Evolutionary conservation across 2,329 filamentous ascomycete species (phyloP), one percentile per base, ranked within the genome.

Genomic region (Colletotrichum kahawae): DNA sequence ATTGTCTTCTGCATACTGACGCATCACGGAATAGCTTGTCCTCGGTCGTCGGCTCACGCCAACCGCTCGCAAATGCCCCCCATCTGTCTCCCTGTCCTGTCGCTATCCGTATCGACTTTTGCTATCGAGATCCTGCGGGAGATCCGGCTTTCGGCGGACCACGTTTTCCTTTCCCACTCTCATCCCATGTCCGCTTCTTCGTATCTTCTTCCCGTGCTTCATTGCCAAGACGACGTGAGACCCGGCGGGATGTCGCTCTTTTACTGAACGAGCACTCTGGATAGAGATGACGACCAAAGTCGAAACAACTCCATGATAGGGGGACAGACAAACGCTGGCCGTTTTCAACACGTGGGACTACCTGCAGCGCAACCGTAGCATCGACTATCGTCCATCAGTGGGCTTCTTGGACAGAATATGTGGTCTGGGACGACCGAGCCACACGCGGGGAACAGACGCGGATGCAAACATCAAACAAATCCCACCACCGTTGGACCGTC

Each of bases 381-480:
- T 24, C 33, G 38, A 67, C 12, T 33, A 43, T 24, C 57, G 54
- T 62, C 12, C 13, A 63, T 38, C 60, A 43, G 34, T 27, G 60
- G 60, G 33, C 34, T 14, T 60, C n/a, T 57, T 36, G 57, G 31
- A 36, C 18, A 60, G 57, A 21, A 60, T 36, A 33, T 60, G 27
- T 60, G 57, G 31, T 60, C 57, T 60, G 18, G n/a, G n/a, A 38
- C 60, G 60, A 38, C 34, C 38, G 62, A 51, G 43, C 66, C 57
- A 59, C 48, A n/a, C 69, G 38, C 72, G 43, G 62, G 60, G 63
- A 60, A 29, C 48, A 57, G 64, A 57, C 29, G 21, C 31, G 43
- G 33, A 34, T 54, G 31, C 56, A 63, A 67, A 63, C 63, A 67
- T 72, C 68, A 67, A 67, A 67, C 68, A 48, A 67, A 62, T 67